Base-by-base conservation (phyloP, 305 asterid species). In the Andrographis paniculata region DNA sequence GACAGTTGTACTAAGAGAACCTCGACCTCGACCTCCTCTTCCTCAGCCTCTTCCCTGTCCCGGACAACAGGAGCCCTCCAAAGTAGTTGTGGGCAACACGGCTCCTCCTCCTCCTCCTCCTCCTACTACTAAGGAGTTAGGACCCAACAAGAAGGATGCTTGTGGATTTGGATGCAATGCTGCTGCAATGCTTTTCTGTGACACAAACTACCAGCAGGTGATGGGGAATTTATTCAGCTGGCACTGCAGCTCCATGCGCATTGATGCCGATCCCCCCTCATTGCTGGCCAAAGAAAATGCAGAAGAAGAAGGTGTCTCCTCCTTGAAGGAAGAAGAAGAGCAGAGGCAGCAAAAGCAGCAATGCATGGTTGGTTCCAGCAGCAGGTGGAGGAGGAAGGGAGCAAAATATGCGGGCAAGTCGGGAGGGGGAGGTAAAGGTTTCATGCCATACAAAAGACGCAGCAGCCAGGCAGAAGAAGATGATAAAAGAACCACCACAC, bases 391-490 rank as follows among this genome's bases (percentile, higher is more conserved):
- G 6, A 5, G 10, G 6, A 27, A 10, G 9, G 9, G 33, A 10
- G 6, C 10, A 10, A 6, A 6, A 5, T 5, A 10, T 27, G 6
- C 33, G 9, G 33, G 33, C 10, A 27, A 27, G 64, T n/a, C n/a
- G n/a, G n/a, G n/a, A n/a, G n/a, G n/a, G n/a, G n/a, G n/a, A n/a
- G n/a, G n/a, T n/a, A 11, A 63, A 65, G 95, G 92, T 31, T 86
- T 82, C 57, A 70, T 69, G 19, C 95, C 95, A 4, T 79, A 79
- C 60, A 79, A 85, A 45, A n/a, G n/a, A n/a, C n/a, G n/a, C n/a
- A 52, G 83, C 46, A 78, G 91, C 59, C 52, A 70, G 52, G 65
- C 78, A 1, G 82, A 82, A 70, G 71, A 85, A 51, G 79, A 81
- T 15, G 81, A 81, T 20, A 64, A 57, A 15, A 53, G 68, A 18